Base-by-base conservation (phyloP, 2,329 filamentous ascomycete genomes). In the Ceratocystis cacaofunesta region DNA sequence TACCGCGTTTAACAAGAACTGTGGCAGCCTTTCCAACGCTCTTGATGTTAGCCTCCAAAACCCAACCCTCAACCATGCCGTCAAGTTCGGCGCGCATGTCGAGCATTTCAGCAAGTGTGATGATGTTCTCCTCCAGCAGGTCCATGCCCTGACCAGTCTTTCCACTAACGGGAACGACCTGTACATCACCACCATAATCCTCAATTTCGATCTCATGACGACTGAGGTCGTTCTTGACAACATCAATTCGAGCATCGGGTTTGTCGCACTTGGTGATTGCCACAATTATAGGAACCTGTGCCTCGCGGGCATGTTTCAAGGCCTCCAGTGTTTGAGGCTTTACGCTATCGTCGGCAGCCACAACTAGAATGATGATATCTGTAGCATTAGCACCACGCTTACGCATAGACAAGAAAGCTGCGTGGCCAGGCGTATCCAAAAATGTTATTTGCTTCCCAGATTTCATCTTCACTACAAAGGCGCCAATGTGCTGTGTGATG, bases 211-310 rank as follows among this genome's bases (percentile, higher is more conserved):
- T 85, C 6, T 89, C 90, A 71, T 96, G 82, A 1, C 85, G 80
- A 7, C 89, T 85, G 28, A 99, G 84, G 73, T 97, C 94, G 65
- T 86, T 80, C 76, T 97, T 97, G 68, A 97, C 92, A 61, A 85
- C 83, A 52, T 96, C 88, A 10, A 91, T 77, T 63, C 90, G 84
- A 4, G 89, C 86, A 67, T 89, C 87, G 67, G 88, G 85, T 76
- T 94, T 96, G 77, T 99, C 94, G 63, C 96, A 84, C 76, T 99
- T 99, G 79, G 94, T 99, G 76, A 97, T 92, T 17, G 95, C 95
- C 62, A 99, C 94, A 67, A 99, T 96, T 62, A 99, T 92, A 4
- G 94, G 92, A 0, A 97, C 94, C 68, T 88, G 87, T 62, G 94
- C 90, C 36, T 83, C 81, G 66, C 87, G 88, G 6, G 94, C 92